These are phyloP conservation scores for Leccinum uliginosum DNA, from an alignment of 768 basidiomycete genomes.

Conservation along the genomic window DNA sequence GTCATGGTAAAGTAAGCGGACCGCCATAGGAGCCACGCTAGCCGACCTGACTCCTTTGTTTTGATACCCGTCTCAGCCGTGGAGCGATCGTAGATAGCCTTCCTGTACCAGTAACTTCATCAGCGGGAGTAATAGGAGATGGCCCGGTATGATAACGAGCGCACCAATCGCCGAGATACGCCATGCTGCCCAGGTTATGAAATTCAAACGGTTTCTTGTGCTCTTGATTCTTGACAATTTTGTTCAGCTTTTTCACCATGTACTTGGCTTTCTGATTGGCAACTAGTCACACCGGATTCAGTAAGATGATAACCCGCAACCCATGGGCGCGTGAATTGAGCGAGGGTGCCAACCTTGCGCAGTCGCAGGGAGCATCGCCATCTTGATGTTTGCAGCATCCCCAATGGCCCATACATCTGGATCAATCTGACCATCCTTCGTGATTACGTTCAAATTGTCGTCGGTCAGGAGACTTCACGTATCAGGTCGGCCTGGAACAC, in stretches of 20 bases:
- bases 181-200: constrained; percentile 68
- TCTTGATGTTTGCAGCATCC: constrained; percentile 63
- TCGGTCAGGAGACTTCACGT: constrained; percentile 42
- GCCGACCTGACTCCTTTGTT: constrained; percentile 57
- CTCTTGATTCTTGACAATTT: constrained; percentile 46
- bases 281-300: constrained; percentile 38
- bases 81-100: constrained; percentile 72
- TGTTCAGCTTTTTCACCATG: constrained; percentile 63
- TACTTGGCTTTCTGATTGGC: constrained; percentile 76
- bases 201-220: constrained; percentile 59
- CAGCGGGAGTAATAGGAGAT: constrained; percentile 5
- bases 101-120: constrained; percentile 38
- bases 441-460: constrained; percentile 57
- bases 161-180: constrained; percentile 75
- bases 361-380: constrained; percentile 67
- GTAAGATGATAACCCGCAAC: constrained; percentile 16
- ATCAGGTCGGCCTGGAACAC: constrained; percentile 14
- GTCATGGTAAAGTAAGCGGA: constrained; percentile 80
- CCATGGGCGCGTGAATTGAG: constrained; percentile 12
- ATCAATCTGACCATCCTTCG: constrained; percentile 48
- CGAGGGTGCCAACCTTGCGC: constrained; percentile 58
- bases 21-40: constrained; percentile 79
- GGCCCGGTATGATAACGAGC: constrained; percentile 19
- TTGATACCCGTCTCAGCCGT: constrained; percentile 44
- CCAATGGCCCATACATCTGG: constrained; percentile 80